phyloP scores from a whole-genome alignment of 2,329 filamentous ascomycete species.

The Seiridium cupressi region DNA sequence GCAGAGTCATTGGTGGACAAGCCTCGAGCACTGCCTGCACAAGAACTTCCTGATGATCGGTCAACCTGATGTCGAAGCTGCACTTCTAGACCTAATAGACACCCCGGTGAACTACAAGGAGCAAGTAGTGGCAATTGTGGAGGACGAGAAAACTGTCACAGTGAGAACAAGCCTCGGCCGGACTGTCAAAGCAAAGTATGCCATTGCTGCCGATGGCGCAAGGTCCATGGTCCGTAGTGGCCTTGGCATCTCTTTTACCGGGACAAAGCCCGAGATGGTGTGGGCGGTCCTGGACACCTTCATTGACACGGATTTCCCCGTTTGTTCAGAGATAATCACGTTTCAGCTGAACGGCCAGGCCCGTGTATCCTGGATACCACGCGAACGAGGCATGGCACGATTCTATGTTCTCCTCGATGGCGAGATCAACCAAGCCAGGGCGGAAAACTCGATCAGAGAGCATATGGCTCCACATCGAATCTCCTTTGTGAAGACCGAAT shows the following conservation, averaged over 20 bases:
- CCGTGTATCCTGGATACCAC: constrained; percentile 46
- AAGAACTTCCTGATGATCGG: constrained; percentile 51
- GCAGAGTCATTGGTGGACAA: constrained; percentile 46
- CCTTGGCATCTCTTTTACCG: constrained; percentile 38
- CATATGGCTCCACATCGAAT: constrained; percentile 42
- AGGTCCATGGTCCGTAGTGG: constrained; percentile 43
- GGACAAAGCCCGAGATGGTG: constrained; percentile 47
- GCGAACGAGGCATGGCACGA: constrained; percentile 43
- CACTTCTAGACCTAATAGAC: constrained; percentile 33
- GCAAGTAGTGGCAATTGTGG: constrained; percentile 28
- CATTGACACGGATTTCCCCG: constrained; percentile 46
- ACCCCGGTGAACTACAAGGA: constrained; percentile 35
- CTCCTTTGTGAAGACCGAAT: constrained; percentile 42
- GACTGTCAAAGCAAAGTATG: constrained; percentile 36
- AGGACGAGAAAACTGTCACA: constrained; percentile 22
- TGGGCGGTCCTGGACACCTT: constrained; percentile 49
- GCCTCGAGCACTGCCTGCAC: constrained; percentile 41
- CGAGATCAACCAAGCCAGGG: constrained; percentile 36
- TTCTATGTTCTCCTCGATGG: constrained; percentile 47
- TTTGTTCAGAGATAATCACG: constrained; percentile 44
- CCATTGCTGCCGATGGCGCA: constrained; percentile 52
- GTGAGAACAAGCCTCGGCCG: constrained; percentile 28
- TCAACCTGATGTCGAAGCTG: constrained; percentile 42
- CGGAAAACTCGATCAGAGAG: constrained; percentile 38
- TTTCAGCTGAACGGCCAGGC: constrained; percentile 44